These are phyloP conservation scores for Syzygium syzygioides DNA, from an alignment of 441 rosid species.

Conservation along the genomic window DNA sequence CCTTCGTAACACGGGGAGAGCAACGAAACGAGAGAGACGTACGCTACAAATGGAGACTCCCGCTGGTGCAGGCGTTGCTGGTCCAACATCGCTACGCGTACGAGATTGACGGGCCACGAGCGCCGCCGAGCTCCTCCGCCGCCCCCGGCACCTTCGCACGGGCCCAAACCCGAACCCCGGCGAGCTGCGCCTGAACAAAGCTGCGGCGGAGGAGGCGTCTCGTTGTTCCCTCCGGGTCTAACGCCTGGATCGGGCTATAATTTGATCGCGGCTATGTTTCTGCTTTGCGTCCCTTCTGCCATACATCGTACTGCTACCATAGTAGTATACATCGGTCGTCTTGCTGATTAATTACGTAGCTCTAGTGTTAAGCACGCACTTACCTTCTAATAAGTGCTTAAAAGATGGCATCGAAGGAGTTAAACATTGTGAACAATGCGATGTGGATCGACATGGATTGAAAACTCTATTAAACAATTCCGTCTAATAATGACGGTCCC, in stretches of 20 bases:
- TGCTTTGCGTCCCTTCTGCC: background rate
- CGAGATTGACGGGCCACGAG: background rate
- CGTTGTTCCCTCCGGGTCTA: background rate
- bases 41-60: background rate
- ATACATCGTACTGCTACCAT: background rate
- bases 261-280: background rate
- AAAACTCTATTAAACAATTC: background rate
- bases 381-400: background rate
- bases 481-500: background rate
- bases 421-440: too few species aligned
- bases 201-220: too few species aligned
- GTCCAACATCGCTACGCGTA: slow-evolving; percentile 23
- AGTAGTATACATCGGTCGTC: background rate
- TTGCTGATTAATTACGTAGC: background rate
- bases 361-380: background rate
- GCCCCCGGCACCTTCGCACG: slow-evolving; percentile 3
- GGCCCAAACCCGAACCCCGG: background rate
- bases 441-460: background rate
- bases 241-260: background rate
- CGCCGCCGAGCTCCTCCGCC: background rate
- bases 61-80: slow-evolving; percentile 9
- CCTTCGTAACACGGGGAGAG: background rate
- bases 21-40: background rate
- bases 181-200: background rate
- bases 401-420: background rate